Evolutionary conservation across 768 basidiomycete species (phyloP).

Genomic region (Naganishia onofrii): DNA sequence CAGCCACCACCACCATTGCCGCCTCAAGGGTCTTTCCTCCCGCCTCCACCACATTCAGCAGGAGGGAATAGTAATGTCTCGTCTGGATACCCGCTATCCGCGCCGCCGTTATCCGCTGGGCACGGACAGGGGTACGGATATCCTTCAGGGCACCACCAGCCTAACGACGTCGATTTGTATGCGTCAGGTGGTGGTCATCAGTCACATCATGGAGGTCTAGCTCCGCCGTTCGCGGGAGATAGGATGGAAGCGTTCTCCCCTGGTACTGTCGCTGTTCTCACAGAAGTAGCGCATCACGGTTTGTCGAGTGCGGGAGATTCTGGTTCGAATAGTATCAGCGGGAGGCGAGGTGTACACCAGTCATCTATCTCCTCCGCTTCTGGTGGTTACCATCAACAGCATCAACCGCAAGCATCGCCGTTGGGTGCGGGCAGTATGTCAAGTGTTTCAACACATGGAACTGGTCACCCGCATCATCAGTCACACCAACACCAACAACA

Average conservation of each 20-base stretch:
- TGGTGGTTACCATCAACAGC: background rate
- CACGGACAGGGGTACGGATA: background rate
- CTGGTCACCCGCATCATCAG: background rate
- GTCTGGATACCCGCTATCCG: slow-evolving; percentile 7
- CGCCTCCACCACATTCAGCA: background rate
- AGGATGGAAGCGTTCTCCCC: slow-evolving; percentile 29
- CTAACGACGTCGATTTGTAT: background rate
- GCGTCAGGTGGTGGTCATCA: background rate
- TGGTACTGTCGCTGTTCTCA: slow-evolving; percentile 24
- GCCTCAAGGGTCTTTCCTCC: background rate
- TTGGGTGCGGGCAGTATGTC: slow-evolving; percentile 17
- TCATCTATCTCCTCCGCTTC: background rate
- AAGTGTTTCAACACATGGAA: slow-evolving; percentile 4
- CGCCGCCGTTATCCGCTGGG: background rate
- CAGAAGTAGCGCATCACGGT: slow-evolving; percentile 23
- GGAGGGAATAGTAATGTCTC: too few species aligned
- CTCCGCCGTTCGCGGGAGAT: background rate
- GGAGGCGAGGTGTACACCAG: background rate
- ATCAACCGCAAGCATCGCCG: slow-evolving; percentile 9
- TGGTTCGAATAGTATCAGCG: background rate
- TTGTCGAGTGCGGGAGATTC: background rate
- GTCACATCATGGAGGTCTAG: background rate
- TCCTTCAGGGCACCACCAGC: background rate
- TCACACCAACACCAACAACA: background rate
- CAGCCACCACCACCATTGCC: background rate